Base-by-base conservation (phyloP, 1,139 yeast genomes). In the Waltiozyma sp. region DNA sequence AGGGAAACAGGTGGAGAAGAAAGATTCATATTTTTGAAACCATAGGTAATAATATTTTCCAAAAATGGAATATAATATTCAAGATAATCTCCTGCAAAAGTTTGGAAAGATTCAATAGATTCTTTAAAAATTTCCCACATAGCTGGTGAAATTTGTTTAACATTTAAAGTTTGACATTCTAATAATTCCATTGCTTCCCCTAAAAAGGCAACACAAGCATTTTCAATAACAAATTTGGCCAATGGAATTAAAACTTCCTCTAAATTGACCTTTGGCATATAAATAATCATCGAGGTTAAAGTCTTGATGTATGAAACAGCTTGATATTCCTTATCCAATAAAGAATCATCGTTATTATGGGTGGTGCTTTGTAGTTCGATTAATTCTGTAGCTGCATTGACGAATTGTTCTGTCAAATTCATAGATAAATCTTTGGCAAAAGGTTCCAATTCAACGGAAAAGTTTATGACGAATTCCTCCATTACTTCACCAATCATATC, bases 401-500 rank as follows among this genome's bases (percentile, higher is more conserved):
- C 62, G 55, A 88, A 83, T 60, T 89, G 96, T 44, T 80, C 83
- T 18, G 80, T 77, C 51, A 91, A 66, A 56, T 81, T 87, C 28
- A 70, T 69, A 63, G 93, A 91, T 53, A 91, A 69, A 52, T 86
- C 93, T 39, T 79, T 76, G 0, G 97, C 96, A 66, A 89, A 91
- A 31, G 97, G 97, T 47, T 89, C 87, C 48, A 91, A 69, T 62
- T 89, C 95, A 47, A 78, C 84, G 1, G 95, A 75, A 61, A 86
- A 93, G 45, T 76, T 75, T 56, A 88, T 96, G 31, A 91, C 96
- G 60, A 94, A 86, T 47, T 88, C 91, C 64, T 91, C 97, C 83
- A 93, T 88, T 21, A 91, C 95, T 42, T 80, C 84, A 13, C 94
- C 76, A 28, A 91, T 70, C 38, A 88, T 75, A 59, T 91, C 98